Evolutionary conservation across 2,329 filamentous ascomycete species (phyloP).

Genomic region (Sclerotinia borealis): DNA sequence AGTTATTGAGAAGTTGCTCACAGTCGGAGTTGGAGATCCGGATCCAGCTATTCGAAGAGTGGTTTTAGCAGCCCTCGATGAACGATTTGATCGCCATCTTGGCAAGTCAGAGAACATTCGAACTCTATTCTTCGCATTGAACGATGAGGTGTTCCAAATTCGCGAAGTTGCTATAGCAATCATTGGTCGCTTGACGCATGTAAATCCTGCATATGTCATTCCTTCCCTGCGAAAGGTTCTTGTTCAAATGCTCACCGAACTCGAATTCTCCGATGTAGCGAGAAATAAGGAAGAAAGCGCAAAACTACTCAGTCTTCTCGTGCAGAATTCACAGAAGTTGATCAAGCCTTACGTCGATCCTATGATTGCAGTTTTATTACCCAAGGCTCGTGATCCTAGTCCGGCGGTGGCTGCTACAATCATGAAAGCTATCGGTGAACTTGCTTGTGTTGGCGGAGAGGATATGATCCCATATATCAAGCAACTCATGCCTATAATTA

Average conservation of each 20-base stretch:
- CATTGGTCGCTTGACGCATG: conserved; percentile 82
- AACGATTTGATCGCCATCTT: conserved; percentile 92
- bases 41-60: conserved; percentile 84
- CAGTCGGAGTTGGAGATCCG: conserved; percentile 87
- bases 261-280: conserved; percentile 91
- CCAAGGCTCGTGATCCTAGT: conserved; percentile 80
- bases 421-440: conserved; percentile 88
- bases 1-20: conserved; percentile 93
- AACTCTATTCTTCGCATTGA: conserved; percentile 88
- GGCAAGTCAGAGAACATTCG: conserved; percentile 96
- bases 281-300: conserved; percentile 96
- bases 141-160: conserved; percentile 89
- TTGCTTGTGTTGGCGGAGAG: conserved; percentile 88
- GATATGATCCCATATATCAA: conserved; percentile 92
- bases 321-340: conserved; percentile 84
- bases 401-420: conserved; percentile 89
- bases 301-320: conserved; percentile 83
- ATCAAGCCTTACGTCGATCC: conserved; percentile 97
- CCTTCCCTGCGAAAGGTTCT: conserved; percentile 90
- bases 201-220: conserved; percentile 96
- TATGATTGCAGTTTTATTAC: conserved; percentile 90
- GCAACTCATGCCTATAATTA: conserved; percentile 87
- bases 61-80: conserved; percentile 82
- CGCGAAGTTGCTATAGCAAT: conserved; percentile 93
- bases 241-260: conserved; percentile 91